Percentiles rank a stretch among this genome's conserved stretches.
These are phyloP conservation scores for Leishmania lainsoni DNA, from an alignment of 208 protist species.

Conservation along the genomic window DNA sequence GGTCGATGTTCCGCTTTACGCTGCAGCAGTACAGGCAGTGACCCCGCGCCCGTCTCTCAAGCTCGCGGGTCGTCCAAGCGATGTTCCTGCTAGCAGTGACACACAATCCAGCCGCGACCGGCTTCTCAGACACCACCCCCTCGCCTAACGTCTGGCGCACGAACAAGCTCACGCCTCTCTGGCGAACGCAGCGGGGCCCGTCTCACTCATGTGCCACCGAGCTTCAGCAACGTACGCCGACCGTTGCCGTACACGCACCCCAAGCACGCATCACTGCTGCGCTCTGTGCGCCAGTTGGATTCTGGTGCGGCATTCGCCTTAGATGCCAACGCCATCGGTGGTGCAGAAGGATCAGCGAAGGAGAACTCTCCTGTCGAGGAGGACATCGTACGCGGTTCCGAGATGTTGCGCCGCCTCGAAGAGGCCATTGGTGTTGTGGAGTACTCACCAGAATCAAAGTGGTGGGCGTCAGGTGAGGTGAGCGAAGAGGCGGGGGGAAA, in stretches of 20 bases:
- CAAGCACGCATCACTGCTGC: constrained; percentile 22
- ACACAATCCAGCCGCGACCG: neutral
- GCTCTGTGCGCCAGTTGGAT: neutral
- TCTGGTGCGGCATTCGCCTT: neutral
- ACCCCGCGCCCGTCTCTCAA: constrained; percentile 20
- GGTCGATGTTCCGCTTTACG: constrained; percentile 64
- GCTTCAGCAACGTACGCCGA: constrained; percentile 15
- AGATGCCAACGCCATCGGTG: neutral
- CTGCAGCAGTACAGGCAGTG: constrained; percentile 33
- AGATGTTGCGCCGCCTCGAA: constrained; percentile 29
- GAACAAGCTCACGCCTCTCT: constrained; percentile 10
- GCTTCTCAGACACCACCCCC: constrained; percentile 22
- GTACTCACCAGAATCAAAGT: constrained; percentile 26
- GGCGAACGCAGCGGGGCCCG: constrained; percentile 12
- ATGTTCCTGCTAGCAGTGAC: constrained; percentile 13
- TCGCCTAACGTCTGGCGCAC: constrained; percentile 2
- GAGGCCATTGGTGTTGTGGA: constrained; percentile 21
- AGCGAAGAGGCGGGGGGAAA: neutral
- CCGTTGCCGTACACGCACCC: constrained; percentile 24
- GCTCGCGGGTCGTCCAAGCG: constrained; percentile 9
- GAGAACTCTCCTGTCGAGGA: constrained; percentile 17
- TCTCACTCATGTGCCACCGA: constrained; percentile 19
- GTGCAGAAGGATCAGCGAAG: constrained; percentile 1
- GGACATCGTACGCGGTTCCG: constrained; percentile 15
- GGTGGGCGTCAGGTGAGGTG: neutral